Percentiles rank a stretch among this genome's conserved stretches.
Evolutionary conservation across 208 protist species (phyloP).

Genomic region (Leishmania guyanensis): DNA sequence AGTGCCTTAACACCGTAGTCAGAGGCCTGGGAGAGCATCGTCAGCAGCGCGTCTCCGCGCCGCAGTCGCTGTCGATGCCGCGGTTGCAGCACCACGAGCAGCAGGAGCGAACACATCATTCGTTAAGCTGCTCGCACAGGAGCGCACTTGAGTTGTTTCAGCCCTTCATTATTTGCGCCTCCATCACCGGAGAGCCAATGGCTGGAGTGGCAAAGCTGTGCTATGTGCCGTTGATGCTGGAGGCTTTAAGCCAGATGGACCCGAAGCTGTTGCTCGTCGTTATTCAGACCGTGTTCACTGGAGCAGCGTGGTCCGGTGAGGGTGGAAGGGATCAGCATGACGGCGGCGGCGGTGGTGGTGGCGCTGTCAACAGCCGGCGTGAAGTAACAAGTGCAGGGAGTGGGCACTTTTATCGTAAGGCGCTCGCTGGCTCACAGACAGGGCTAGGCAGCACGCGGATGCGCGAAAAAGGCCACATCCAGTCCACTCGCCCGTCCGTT

Average conservation of each 20-base stretch:
- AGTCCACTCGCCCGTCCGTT: neutral
- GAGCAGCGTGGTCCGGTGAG: neutral
- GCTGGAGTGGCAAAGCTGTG: neutral
- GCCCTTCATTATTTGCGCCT: slow-evolving; percentile 15
- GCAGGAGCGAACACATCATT: neutral
- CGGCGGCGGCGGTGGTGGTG: neutral
- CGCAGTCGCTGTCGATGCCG: neutral
- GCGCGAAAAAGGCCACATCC: neutral
- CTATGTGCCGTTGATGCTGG: slow-evolving; percentile 14
- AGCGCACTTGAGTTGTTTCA: slow-evolving; percentile 8
- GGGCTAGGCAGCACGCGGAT: neutral
- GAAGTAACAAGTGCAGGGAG: neutral
- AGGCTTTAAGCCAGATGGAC: slow-evolving; percentile 19
- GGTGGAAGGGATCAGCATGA: neutral
- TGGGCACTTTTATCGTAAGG: neutral
- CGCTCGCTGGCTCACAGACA: neutral
- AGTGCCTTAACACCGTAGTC: neutral
- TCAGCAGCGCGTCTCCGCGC: neutral
- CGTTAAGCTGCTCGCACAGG: neutral
- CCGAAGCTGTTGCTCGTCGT: slow-evolving; percentile 7
- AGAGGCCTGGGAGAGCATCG: neutral
- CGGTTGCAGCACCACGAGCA: neutral
- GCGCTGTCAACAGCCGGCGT: neutral
- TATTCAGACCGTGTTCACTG: slow-evolving; percentile 7
- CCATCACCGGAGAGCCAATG: neutral